These are phyloP conservation scores for Colletotrichum horii DNA, from an alignment of 2,329 filamentous ascomycete genomes.

Conservation along the genomic window DNA sequence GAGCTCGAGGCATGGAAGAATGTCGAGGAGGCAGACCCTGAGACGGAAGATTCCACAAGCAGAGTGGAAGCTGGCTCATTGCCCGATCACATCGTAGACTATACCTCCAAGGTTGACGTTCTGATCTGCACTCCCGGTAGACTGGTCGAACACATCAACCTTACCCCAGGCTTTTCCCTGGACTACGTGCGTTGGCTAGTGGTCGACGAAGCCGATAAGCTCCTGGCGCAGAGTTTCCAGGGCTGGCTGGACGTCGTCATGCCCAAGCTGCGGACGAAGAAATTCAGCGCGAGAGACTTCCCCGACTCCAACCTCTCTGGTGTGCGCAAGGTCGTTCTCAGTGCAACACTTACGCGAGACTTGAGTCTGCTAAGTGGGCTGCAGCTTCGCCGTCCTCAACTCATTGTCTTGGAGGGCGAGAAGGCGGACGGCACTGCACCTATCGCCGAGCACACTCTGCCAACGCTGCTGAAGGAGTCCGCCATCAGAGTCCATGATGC, in stretches of 20 bases:
- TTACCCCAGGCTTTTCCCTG: slow-evolving; percentile 82
- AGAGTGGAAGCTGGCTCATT: slow-evolving; percentile 35
- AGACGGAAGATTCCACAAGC: slow-evolving; percentile 43
- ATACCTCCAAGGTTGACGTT: slow-evolving; percentile 79
- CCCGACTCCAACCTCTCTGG: slow-evolving; percentile 56
- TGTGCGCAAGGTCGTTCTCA: slow-evolving; percentile 83
- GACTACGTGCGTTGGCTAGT: slow-evolving; percentile 85
- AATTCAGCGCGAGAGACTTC: slow-evolving; percentile 58
- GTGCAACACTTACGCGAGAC: slow-evolving; percentile 90
- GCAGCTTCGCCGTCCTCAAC: slow-evolving; percentile 72
- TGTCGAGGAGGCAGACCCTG: slow-evolving; percentile 45
- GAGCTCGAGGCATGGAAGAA: slow-evolving; percentile 43
- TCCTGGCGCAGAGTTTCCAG: slow-evolving; percentile 91
- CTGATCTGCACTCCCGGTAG: slow-evolving; percentile 91
- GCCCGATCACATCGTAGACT: slow-evolving; percentile 68
- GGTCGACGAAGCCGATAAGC: slow-evolving; percentile 91
- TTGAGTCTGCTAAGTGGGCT: slow-evolving; percentile 79
- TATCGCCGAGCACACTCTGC: slow-evolving; percentile 60
- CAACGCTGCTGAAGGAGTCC: slow-evolving; percentile 65
- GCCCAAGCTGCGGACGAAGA: slow-evolving; percentile 57
- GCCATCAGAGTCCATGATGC: slow-evolving; percentile 73
- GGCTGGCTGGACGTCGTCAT: slow-evolving; percentile 83
- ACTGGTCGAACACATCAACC: slow-evolving; percentile 87
- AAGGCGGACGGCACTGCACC: slow-evolving; percentile 41
- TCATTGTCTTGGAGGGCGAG: slow-evolving; percentile 74